Evolutionary conservation across 2,329 filamentous ascomycete genomes (phyloP), one percentile per base, ranked within the genome.

Genomic region (Neonectria magnoliae): DNA sequence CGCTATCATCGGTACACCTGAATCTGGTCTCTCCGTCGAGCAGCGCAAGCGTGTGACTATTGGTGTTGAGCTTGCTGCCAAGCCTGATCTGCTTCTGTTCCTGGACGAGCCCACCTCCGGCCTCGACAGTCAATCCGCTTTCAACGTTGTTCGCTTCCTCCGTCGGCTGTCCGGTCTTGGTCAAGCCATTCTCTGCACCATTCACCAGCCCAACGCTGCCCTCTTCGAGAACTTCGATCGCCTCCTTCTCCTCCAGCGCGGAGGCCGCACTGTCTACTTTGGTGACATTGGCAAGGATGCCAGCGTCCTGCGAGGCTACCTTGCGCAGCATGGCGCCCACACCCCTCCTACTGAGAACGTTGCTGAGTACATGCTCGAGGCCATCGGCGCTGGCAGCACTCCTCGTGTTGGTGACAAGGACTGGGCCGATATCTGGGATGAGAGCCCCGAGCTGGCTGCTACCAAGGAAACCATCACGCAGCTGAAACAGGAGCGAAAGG

Each of bases 171-270:
- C 91, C 54, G 83, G 86, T n/a, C 91, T 91, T 3, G 94, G 93
- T 2, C 94, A 97, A 76, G 93, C 93, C 10, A 93, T 97, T 70
- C 85, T 97, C 4, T 97, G 93, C 80, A 97, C 94, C 0, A 97
- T 97, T 68, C 94, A 97, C 77, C 94, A 97, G 76, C 93, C 94
- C 1, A 95, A 94, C 69, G 92, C 92, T 16, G 90, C 92, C 0
- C 84, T 97, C 0, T 97, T 97, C 71, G 92, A 96, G 77, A 91
- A 94, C 78, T 97, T 97, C 69, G 93, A 97, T 76, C 87, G 93
- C 13, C 85, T 97, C 2, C 82, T 97, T 5, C 84, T 97, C 3
- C 85, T 97, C 2, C 89, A 95, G 78, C 86, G 87, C 44, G 93
- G 93, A 64, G 93, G 93, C 4, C 86, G 90, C 59, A 92, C 91